phyloP scores from a whole-genome alignment of 2,329 filamentous ascomycete species.

The Diaporthe citri region DNA sequence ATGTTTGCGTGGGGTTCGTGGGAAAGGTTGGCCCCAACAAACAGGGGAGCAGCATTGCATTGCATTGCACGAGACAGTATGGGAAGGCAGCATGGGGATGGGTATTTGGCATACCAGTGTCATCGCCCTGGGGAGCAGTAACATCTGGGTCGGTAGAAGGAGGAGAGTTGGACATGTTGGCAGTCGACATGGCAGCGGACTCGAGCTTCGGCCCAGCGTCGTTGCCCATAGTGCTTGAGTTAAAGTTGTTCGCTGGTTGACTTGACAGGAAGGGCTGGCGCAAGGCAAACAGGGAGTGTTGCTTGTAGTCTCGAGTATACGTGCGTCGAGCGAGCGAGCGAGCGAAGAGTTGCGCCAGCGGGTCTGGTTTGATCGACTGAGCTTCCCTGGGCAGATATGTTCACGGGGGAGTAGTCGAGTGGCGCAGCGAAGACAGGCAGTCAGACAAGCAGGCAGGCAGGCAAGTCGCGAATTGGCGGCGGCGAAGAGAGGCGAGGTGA shows the following conservation, averaged over 20 bases:
- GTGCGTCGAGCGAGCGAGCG: not conserved
- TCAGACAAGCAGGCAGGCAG: not conserved
- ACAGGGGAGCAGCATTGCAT: not conserved
- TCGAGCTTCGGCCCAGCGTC: constrained; percentile 39
- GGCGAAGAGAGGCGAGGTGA: not conserved
- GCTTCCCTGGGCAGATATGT: not conserved
- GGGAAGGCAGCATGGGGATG: not conserved
- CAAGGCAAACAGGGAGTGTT: not conserved
- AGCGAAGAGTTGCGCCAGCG: not conserved
- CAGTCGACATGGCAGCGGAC: constrained; percentile 31
- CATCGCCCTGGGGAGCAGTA: constrained; percentile 36
- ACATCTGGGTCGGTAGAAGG: constrained; percentile 36
- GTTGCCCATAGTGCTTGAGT: constrained; percentile 38
- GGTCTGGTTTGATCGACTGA: not conserved
- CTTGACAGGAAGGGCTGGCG: not conserved
- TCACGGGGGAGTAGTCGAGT: not conserved
- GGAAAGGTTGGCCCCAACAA: not conserved
- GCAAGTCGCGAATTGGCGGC: constrained; percentile 21
- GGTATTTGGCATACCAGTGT: constrained; percentile 40
- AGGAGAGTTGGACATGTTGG: constrained; percentile 35
- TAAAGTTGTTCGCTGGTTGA: not conserved
- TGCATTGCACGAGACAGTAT: constrained; percentile 9
- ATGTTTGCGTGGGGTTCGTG: not conserved
- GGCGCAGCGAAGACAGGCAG: constrained; percentile 7
- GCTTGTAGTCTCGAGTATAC: not conserved